Percentiles rank a stretch among this genome's conserved stretches.
Conservation (phyloP, 192 early-diverging fungal genomes). For the Jimgerdemannia lactiflua region DNA sequence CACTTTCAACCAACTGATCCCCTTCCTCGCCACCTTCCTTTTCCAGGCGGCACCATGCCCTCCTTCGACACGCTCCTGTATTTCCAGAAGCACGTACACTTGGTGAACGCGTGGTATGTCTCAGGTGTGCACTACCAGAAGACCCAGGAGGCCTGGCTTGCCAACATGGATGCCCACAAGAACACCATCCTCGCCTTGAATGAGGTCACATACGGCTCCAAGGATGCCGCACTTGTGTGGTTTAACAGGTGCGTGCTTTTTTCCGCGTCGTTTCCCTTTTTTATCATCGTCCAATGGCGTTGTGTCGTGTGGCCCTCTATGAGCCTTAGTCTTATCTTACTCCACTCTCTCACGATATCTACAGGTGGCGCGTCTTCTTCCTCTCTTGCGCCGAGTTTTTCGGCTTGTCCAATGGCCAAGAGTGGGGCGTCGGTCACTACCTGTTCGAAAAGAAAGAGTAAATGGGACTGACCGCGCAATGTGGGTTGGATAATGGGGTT, state of each 20-base stretch:
- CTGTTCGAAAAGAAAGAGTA: constrained; percentile 47
- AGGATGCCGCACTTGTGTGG: constrained; percentile 44
- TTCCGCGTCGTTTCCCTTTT: too few species aligned
- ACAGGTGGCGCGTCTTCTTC: constrained; percentile 62
- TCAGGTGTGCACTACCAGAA: constrained; percentile 56
- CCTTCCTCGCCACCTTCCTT: too few species aligned
- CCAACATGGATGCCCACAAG: constrained; percentile 42
- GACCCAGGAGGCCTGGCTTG: constrained; percentile 57
- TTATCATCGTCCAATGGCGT: too few species aligned
- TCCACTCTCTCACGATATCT: too few species aligned
- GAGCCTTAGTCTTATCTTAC: too few species aligned
- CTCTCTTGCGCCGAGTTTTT: constrained; percentile 54
- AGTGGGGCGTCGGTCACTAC: constrained; percentile 63
- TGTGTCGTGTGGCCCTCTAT: too few species aligned
- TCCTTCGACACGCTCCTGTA: constrained; percentile 51
- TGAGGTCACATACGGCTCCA: constrained; percentile 40
- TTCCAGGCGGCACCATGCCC: constrained; percentile 29
- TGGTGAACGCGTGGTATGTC: constrained; percentile 59
- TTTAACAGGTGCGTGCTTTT: constrained; percentile 25
- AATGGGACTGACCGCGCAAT: neutral
- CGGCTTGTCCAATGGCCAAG: constrained; percentile 50
- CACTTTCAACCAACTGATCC: too few species aligned
- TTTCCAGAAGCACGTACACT: constrained; percentile 54
- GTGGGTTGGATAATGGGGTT: too few species aligned
- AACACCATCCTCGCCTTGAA: constrained; percentile 37